A percentile compares a stretch with the other conserved stretches of the same genome.
phyloP scores from a whole-genome alignment of 176 grass and related monocot genomes.

The Stipa capillata region DNA sequence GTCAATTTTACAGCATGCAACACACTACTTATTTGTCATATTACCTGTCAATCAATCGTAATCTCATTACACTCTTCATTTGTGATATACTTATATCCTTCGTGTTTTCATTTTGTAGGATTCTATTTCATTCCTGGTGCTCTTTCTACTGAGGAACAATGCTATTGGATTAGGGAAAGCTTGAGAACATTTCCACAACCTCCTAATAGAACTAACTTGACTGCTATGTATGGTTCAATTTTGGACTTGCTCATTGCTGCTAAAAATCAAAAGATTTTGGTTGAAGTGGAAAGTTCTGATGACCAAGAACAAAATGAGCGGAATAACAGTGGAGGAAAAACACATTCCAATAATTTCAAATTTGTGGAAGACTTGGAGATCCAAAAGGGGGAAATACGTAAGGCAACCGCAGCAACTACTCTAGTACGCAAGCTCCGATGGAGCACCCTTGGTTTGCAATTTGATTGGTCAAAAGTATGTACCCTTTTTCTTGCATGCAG shows the following conservation, averaged over 20 bases:
- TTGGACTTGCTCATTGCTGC: conserved; percentile 53
- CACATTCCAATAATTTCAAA: conserved; percentile 4
- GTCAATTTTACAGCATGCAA: neutral
- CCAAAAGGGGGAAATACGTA: conserved; percentile 1
- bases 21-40: neutral
- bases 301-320: neutral
- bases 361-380: conserved; percentile 26
- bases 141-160: conserved; percentile 60
- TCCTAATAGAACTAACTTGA: conserved; percentile 82
- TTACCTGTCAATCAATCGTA: neutral
- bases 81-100: conserved; percentile 3
- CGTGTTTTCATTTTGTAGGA: conserved; percentile 29
- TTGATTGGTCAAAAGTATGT: conserved; percentile 89
- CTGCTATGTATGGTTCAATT: conserved; percentile 66
- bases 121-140: conserved; percentile 84
- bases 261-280: conserved; percentile 45
- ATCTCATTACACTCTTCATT: neutral
- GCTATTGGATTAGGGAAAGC: conserved; percentile 79
- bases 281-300: conserved; percentile 33
- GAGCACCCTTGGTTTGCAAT: conserved; percentile 89
- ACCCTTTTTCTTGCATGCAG: neutral
- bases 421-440: conserved; percentile 81
- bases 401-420: conserved; percentile 36
- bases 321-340: neutral
- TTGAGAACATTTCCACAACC: conserved; percentile 77